These are phyloP conservation scores for Medicago ruthenica DNA, from an alignment of 306 rosid species.

Conservation along the genomic window DNA sequence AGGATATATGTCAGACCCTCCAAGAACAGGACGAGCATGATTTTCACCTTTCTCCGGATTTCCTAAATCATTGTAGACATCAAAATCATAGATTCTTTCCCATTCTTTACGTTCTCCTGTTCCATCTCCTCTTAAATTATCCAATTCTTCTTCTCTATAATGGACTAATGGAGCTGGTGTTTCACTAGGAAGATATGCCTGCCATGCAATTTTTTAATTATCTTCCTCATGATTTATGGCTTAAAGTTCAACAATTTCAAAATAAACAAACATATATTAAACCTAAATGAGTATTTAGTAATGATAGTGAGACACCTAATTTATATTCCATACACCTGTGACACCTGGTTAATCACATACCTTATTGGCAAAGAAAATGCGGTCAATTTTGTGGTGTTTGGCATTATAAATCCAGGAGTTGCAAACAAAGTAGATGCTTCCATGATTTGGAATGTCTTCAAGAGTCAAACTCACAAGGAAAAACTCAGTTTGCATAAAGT, in stretches of 20 bases:
- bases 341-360: neutral
- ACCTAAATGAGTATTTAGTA: no score
- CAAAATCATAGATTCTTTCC: constrained; percentile 82
- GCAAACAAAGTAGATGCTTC: constrained; percentile 42
- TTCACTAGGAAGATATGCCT: constrained; percentile 85
- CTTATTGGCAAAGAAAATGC: constrained; percentile 47
- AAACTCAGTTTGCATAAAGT: constrained; percentile 42
- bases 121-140: constrained; percentile 72
- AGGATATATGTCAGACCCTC: constrained; percentile 63
- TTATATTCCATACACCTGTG: no score
- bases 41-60: constrained; percentile 57
- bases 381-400: constrained; percentile 14
- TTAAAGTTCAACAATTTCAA: neutral
- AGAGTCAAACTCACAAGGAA: constrained; percentile 44
- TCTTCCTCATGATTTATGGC: neutral
- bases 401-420: constrained; percentile 47
- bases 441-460: constrained; percentile 47
- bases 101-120: constrained; percentile 68
- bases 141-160: constrained; percentile 66
- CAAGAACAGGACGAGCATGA: constrained; percentile 68
- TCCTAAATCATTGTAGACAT: constrained; percentile 74
- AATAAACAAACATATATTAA: neutral
- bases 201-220: neutral
- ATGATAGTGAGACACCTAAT: no score
- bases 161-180: constrained; percentile 66